Evolutionary conservation across 1,139 yeast species (phyloP).

Genomic region (Kurtzmaniella natalensis): DNA sequence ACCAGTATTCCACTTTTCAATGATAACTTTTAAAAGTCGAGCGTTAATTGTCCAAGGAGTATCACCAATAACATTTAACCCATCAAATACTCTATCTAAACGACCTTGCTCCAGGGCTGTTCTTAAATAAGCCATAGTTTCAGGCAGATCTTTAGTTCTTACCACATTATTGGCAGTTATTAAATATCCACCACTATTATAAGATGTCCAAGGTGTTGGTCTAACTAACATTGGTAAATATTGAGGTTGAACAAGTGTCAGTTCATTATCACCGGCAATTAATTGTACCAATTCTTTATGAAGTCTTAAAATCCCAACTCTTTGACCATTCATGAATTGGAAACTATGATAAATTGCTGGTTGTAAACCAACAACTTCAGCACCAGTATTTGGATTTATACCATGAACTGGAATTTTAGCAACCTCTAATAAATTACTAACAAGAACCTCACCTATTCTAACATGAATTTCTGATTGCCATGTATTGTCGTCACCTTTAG

Average conservation of each 20-base stretch:
- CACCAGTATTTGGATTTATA: constrained; percentile 72
- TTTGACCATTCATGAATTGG: constrained; percentile 74
- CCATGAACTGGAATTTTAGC: constrained; percentile 80
- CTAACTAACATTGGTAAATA: constrained; percentile 86
- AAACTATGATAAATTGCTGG: constrained; percentile 92
- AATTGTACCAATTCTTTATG: constrained; percentile 66
- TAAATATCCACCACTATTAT: constrained; percentile 80
- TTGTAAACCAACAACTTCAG: constrained; percentile 60
- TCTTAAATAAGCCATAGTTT: constrained; percentile 79
- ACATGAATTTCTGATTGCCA: constrained; percentile 60
- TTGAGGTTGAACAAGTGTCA: constrained; percentile 80
- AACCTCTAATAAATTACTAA: constrained; percentile 71
- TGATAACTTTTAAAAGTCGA: constrained; percentile 61
- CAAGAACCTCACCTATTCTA: constrained; percentile 76
- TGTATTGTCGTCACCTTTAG: constrained; percentile 14
- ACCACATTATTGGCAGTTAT: constrained; percentile 61
- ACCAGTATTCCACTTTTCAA: constrained; percentile 85
- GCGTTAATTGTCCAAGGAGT: constrained; percentile 93
- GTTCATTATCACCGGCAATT: constrained; percentile 62
- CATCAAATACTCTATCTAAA: constrained; percentile 65
- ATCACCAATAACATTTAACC: constrained; percentile 80
- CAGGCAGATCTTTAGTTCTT: constrained; percentile 83
- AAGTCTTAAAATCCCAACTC: constrained; percentile 75
- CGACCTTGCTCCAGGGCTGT: constrained; percentile 75
- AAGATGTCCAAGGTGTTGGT: constrained; percentile 83